Conservation (phyloP, 805 yeast species). For the Wickerhamia fluorescens region DNA sequence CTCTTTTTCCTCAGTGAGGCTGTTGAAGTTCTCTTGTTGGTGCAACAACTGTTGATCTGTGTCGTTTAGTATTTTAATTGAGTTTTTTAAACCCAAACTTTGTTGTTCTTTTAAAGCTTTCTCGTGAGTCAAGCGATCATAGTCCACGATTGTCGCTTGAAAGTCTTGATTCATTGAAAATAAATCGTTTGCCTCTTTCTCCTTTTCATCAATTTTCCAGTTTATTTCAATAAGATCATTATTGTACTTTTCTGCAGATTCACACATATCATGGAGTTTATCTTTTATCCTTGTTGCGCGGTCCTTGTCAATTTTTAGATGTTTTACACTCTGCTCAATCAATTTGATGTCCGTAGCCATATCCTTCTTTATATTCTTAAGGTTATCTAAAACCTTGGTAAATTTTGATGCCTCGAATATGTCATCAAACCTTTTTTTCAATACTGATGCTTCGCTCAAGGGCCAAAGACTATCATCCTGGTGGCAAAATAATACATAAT, state of each 20-base stretch:
- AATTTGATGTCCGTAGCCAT: conserved; percentile 68
- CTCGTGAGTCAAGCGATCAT: conserved; percentile 50
- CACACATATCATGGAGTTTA: conserved; percentile 37
- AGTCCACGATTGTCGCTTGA: conserved; percentile 59
- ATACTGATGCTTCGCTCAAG: conserved; percentile 76
- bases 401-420: conserved; percentile 92
- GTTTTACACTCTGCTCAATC: conserved; percentile 71
- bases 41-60: conserved; percentile 22
- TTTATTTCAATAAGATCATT: conserved; percentile 44
- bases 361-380: conserved; percentile 72
- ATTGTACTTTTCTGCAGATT: conserved; percentile 38
- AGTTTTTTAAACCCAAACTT: conserved; percentile 40
- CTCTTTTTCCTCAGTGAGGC: conserved; percentile 12
- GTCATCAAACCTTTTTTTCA: conserved; percentile 92
- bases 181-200: conserved; percentile 51
- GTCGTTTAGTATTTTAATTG: conserved; percentile 42
- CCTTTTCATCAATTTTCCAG: conserved; percentile 42
- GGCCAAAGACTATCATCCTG: conserved; percentile 99
- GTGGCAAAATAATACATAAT: conserved; percentile 92
- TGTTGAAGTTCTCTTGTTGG: conserved; percentile 23
- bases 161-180: conserved; percentile 77
- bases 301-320: conserved; percentile 63
- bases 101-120: conserved; percentile 42
- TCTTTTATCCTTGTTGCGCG: conserved; percentile 56
- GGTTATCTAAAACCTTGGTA: conserved; percentile 78